Conservation (phyloP, 345 rosid genomes). For the Lepidium sativum region DNA sequence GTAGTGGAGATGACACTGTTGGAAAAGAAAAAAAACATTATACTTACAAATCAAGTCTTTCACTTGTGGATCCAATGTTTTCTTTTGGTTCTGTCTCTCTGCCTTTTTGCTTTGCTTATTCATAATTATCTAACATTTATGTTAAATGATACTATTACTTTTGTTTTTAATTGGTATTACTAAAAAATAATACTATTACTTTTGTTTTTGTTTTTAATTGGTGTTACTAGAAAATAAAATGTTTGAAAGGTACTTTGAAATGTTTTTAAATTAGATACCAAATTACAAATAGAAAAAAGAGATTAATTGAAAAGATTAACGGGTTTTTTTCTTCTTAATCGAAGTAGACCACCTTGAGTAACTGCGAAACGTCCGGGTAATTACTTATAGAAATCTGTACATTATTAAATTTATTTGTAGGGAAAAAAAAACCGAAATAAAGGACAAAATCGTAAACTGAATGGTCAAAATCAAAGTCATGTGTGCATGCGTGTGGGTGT, state of each 20-base stretch:
- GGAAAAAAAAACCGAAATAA: background rate
- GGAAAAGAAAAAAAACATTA: conserved; percentile 22
- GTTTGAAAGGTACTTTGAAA: too few relatives aligned
- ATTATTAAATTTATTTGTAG: background rate
- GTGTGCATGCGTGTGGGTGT: too few relatives aligned
- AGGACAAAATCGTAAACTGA: conserved; percentile 14
- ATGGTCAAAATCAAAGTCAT: conserved; percentile 18
- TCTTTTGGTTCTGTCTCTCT: conserved; percentile 3
- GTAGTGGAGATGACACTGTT: conserved; percentile 29
- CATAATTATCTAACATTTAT: background rate
- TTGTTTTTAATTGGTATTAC: background rate
- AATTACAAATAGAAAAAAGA: too few relatives aligned
- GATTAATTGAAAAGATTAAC: too few relatives aligned
- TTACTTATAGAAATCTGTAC: background rate
- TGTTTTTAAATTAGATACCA: too few relatives aligned
- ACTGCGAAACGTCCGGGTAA: background rate
- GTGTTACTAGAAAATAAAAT: too few relatives aligned
- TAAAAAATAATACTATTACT: background rate
- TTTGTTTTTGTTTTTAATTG: too few relatives aligned
- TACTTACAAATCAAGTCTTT: background rate
- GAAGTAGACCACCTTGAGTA: background rate
- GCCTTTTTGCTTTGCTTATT: background rate
- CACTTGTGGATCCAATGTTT: conserved; percentile 38
- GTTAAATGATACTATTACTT: too few relatives aligned
- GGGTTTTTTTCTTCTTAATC: too few relatives aligned